Percentiles rank a stretch among this genome's conserved stretches.
Conservation (phyloP, 495 filamentous ascomycete genomes). For the Neurospora africana region DNA sequence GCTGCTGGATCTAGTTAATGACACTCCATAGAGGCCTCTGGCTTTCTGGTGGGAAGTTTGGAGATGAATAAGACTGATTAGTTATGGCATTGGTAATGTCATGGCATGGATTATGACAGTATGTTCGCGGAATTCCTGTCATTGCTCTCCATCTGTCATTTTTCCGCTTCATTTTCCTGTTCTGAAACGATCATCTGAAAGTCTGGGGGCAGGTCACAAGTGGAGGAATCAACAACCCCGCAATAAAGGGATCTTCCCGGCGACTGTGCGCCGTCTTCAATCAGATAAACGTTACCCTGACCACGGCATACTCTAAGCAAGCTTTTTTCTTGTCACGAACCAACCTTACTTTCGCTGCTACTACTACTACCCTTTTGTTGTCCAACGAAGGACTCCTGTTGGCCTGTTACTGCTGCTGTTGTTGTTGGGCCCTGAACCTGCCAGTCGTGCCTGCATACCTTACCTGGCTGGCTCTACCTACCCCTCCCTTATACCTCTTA, state of each 20-base stretch:
- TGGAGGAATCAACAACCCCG: background rate
- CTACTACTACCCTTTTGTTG: background rate
- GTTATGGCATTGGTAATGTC: background rate
- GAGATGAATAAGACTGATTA: background rate
- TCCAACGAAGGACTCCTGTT: background rate
- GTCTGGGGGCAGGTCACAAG: background rate
- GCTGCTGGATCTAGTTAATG: background rate
- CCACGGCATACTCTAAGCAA: background rate
- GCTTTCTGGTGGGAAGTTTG: background rate
- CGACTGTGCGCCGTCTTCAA: background rate
- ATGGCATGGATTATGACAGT: too few species aligned
- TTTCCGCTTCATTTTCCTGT: too few species aligned
- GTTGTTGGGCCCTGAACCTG: background rate
- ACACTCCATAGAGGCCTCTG: background rate
- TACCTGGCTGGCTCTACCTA: background rate
- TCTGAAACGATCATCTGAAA: background rate
- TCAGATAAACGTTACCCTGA: background rate
- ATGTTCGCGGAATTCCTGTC: too few species aligned
- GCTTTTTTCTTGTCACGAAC: background rate
- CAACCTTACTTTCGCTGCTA: background rate
- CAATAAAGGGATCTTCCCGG: background rate
- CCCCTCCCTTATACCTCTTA: background rate
- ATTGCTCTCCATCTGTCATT: too few species aligned
- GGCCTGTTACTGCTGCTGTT: background rate
- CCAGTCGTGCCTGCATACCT: background rate